phyloP scores from a whole-genome alignment of 2,329 filamentous ascomycete genomes.

The Fusarium floridanum region DNA sequence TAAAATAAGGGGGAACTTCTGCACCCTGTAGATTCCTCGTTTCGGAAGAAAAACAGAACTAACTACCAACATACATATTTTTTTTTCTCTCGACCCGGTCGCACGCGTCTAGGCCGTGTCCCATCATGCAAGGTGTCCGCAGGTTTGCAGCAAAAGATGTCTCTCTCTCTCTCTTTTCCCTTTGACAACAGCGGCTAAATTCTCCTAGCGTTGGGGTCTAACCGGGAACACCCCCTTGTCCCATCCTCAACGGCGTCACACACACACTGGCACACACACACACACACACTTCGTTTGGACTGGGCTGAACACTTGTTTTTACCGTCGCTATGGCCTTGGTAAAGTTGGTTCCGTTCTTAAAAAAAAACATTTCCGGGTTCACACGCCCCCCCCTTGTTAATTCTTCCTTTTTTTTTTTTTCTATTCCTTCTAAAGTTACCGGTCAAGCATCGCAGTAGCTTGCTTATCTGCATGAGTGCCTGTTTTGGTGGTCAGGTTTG shows the following conservation, averaged over 20 bases:
- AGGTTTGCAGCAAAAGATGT: neutral
- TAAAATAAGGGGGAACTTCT: neutral
- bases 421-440: neutral
- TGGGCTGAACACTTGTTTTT: conserved; percentile 13
- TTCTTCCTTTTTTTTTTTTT: neutral
- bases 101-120: neutral
- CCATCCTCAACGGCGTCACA: conserved; percentile 42
- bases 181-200: conserved; percentile 42
- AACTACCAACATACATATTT: conserved; percentile 2
- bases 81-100: neutral
- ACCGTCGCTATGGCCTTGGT: conserved; percentile 29
- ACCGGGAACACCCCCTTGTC: conserved; percentile 41
- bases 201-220: conserved; percentile 43
- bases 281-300: conserved; percentile 6
- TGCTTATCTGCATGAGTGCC: conserved; percentile 21
- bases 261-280: conserved; percentile 32
- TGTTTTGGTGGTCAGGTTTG: conserved; percentile 2
- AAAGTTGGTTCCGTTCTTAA: conserved; percentile 29
- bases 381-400: conserved; percentile 39
- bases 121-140: neutral
- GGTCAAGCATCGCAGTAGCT: conserved; percentile 32
- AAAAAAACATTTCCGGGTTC: too few relatives aligned
- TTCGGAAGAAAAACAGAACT: neutral
- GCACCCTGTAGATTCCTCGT: conserved; percentile 4
- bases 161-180: neutral